Evolutionary conservation across 805 yeast species (phyloP), one percentile per base, ranked within the genome.

Genomic region (Zygosaccharomyces siamensis): DNA sequence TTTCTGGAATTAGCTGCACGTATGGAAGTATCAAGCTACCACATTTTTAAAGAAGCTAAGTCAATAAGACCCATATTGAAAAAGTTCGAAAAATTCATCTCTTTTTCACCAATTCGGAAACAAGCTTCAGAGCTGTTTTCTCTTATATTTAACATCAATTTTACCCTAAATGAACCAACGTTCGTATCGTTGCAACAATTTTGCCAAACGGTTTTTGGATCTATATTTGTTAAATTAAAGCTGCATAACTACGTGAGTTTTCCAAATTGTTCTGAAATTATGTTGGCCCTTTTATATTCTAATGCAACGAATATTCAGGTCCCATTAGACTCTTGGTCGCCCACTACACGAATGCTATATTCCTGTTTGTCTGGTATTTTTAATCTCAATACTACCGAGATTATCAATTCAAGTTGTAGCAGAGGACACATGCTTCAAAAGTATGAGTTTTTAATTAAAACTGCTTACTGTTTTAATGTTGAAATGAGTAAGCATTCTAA

Each of bases 401-500:
- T 41, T 33, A 28, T 51, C 11, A 49, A 52, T 30, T 38, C 50
- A 5, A 45, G 44, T n/a, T 37, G 49, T 0, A 46, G 42, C 24
- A 56, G 52, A 26, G 39, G 51, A 36, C 64, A 65, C 40, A 55
- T 58, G 11, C 51, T 67, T 7, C 54, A 56, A 18, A 49, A 46
- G 5, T 62, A 64, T 20, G 71, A 66, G 38, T 46, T 59, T 0
- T 56, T 72, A 38, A 59, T 72, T 2, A 70, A 62, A 50, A 48
- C 68, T 3, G 60, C 60, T 12, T 72, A 67, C 51, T 64, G 61
- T 26, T 52, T 72, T 7, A 59, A 67, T 12, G 41, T 62, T 10
- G 75, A 72, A 49, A 60, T 65, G 55, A 64, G 58, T 24, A 52
- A 65, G 10, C 65, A 63, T 38, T 59, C 68, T 3, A 61, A 63